Percentiles rank a stretch among this genome's conserved stretches.
phyloP scores from a whole-genome alignment of 495 filamentous ascomycete genomes.

The Aspergillus sparsus region DNA sequence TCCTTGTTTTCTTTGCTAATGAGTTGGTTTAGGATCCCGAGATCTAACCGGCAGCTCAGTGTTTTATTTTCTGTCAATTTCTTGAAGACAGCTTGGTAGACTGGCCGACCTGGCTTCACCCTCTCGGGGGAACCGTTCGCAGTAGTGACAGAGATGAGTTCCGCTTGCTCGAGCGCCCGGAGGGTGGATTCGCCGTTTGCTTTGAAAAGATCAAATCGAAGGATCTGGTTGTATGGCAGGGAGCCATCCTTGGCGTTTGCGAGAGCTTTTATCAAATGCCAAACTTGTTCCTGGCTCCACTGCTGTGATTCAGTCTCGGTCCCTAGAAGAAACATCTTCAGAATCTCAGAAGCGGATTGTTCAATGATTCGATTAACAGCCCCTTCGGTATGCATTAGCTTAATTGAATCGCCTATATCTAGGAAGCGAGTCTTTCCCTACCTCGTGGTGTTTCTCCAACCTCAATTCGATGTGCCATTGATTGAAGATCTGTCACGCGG shows the following conservation, averaged over 20 bases:
- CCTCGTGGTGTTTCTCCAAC: slow-evolving; percentile 79
- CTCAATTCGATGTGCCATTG: slow-evolving; percentile 86
- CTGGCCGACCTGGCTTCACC: slow-evolving; percentile 81
- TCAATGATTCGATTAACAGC: slow-evolving; percentile 90
- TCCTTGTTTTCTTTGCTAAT: slow-evolving; percentile 69
- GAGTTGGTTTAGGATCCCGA: slow-evolving; percentile 65
- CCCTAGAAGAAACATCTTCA: slow-evolving; percentile 86
- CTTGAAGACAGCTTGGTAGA: slow-evolving; percentile 82
- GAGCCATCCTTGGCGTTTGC: slow-evolving; percentile 52
- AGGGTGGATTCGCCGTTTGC: slow-evolving; percentile 67
- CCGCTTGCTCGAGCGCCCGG: slow-evolving; percentile 79
- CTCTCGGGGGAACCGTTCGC: slow-evolving; percentile 70
- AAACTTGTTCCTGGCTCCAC: slow-evolving; percentile 85
- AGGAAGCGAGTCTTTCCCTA: slow-evolving; percentile 23
- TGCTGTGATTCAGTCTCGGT: slow-evolving; percentile 42
- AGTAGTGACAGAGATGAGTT: slow-evolving; percentile 79
- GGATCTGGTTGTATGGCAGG: slow-evolving; percentile 78
- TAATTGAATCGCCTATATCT: background rate
- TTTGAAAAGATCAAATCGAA: slow-evolving; percentile 73
- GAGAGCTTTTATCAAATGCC: slow-evolving; percentile 79
- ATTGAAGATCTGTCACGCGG: slow-evolving; percentile 89
- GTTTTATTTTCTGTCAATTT: slow-evolving; percentile 69
- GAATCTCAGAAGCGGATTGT: slow-evolving; percentile 81
- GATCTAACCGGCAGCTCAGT: slow-evolving; percentile 71
- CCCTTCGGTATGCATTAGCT: slow-evolving; percentile 41